These are phyloP conservation scores for Zarea fungicola DNA, from an alignment of 2,329 filamentous ascomycete genomes.

Conservation along the genomic window DNA sequence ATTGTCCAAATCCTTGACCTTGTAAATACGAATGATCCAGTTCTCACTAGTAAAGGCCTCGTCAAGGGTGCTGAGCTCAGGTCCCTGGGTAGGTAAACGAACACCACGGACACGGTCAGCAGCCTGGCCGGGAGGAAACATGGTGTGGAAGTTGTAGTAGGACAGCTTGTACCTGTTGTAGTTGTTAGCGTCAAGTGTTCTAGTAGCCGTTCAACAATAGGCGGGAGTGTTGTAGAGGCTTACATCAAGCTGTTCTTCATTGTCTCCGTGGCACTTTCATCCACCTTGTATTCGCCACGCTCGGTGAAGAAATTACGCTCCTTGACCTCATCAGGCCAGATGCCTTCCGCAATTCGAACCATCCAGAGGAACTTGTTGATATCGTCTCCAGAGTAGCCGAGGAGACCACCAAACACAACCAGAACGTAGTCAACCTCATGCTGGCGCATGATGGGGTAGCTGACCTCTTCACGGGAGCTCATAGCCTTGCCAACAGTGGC, in stretches of 20 bases:
- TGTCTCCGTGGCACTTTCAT: slow-evolving; percentile 85
- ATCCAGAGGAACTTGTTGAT: slow-evolving; percentile 99
- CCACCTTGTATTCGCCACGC: slow-evolving; percentile 90
- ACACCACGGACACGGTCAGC: slow-evolving; percentile 81
- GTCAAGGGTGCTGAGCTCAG: slow-evolving; percentile 81
- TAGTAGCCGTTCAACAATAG: not conserved
- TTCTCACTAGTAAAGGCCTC: slow-evolving; percentile 99
- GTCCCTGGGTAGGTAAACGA: slow-evolving; percentile 75
- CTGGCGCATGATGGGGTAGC: slow-evolving; percentile 96
- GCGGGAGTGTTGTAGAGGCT: too few species aligned
- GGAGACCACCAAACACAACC: slow-evolving; percentile 89
- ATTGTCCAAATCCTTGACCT: slow-evolving; percentile 98
- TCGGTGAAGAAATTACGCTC: slow-evolving; percentile 94
- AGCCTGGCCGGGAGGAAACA: slow-evolving; percentile 90
- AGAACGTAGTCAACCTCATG: slow-evolving; percentile 99
- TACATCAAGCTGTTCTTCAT: slow-evolving; percentile 99
- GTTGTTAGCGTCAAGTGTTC: slow-evolving; percentile 21
- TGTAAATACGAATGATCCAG: slow-evolving; percentile 99
- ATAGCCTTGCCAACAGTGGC: slow-evolving; percentile 98
- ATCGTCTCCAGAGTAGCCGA: slow-evolving; percentile 96
- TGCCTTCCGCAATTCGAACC: slow-evolving; percentile 97
- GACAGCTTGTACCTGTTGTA: slow-evolving; percentile 97
- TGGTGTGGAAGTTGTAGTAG: slow-evolving; percentile 91
- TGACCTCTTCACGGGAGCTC: slow-evolving; percentile 95
- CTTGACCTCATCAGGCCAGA: slow-evolving; percentile 99